Evolutionary conservation across 495 filamentous ascomycete species (phyloP).

Genomic region (Annulohypoxylon bovei): DNA sequence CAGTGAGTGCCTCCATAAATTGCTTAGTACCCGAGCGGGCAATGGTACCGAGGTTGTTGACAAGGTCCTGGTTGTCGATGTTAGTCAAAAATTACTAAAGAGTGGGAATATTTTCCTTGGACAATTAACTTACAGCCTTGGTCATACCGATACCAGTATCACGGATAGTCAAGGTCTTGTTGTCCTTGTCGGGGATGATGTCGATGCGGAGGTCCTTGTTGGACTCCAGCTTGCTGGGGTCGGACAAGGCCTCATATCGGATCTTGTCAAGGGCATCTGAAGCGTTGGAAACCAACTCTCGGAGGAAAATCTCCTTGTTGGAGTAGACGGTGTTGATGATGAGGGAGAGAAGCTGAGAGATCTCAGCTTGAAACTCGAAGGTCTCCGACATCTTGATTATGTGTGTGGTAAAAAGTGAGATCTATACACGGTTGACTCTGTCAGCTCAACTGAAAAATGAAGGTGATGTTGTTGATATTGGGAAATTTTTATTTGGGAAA

Average conservation of each 20-base stretch:
- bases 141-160: slow-evolving; percentile 99
- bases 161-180: slow-evolving; percentile 94
- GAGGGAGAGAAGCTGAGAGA: slow-evolving; percentile 98
- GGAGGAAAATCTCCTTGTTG: slow-evolving; percentile 99
- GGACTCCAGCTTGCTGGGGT: slow-evolving; percentile 94
- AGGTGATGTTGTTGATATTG: slow-evolving; percentile 1
- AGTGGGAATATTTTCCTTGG: background rate
- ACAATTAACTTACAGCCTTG: slow-evolving; percentile 82
- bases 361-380: slow-evolving; percentile 99
- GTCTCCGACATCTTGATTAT: slow-evolving; percentile 82
- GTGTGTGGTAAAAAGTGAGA: slow-evolving; percentile 34
- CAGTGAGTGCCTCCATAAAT: slow-evolving; percentile 99
- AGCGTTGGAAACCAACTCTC: slow-evolving; percentile 96
- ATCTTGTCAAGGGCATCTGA: slow-evolving; percentile 99
- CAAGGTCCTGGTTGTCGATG: slow-evolving; percentile 73
- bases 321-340: slow-evolving; percentile 99
- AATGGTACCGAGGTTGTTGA: slow-evolving; percentile 99
- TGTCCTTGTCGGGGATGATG: slow-evolving; percentile 95
- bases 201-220: slow-evolving; percentile 98
- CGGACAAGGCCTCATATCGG: slow-evolving; percentile 96
- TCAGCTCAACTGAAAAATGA: slow-evolving; percentile 20
- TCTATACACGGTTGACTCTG: slow-evolving; percentile 9
- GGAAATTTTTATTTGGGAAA: background rate
- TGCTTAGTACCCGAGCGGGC: slow-evolving; percentile 99
- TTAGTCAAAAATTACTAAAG: background rate